Percentiles rank a stretch among this genome's conserved stretches.
phyloP scores from a whole-genome alignment of 75 land plant species.

The Sequoia sempervirens region DNA sequence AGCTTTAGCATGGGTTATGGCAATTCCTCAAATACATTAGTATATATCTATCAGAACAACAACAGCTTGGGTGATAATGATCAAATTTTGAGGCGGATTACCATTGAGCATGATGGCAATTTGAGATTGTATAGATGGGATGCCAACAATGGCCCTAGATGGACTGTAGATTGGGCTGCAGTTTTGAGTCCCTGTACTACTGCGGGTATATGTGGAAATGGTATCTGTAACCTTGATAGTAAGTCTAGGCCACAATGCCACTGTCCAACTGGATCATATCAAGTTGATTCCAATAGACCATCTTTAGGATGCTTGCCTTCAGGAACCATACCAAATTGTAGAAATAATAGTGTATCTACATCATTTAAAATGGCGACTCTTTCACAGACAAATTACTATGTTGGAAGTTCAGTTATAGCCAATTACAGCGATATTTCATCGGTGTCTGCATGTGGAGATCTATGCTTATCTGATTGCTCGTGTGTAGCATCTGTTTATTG shows the following conservation, averaged over 20 bases:
- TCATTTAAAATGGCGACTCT: constrained; percentile 19
- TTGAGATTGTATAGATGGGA: constrained; percentile 48
- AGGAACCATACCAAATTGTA: not conserved
- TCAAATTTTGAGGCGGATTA: constrained; percentile 26
- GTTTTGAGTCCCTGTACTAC: constrained; percentile 48
- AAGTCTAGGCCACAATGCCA: constrained; percentile 31
- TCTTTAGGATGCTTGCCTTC: not conserved
- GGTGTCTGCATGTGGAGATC: constrained; percentile 29
- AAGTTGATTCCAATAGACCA: constrained; percentile 1
- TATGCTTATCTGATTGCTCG: constrained; percentile 37
- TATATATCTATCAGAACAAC: constrained; percentile 40
- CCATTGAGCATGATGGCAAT: constrained; percentile 48
- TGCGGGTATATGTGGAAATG: constrained; percentile 51
- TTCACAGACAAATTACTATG: constrained; percentile 38
- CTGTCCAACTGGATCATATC: constrained; percentile 29
- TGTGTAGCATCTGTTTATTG: constrained; percentile 58
- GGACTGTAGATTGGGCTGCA: constrained; percentile 57
- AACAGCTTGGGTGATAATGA: not conserved
- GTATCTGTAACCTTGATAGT: constrained; percentile 40
- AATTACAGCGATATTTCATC: constrained; percentile 35
- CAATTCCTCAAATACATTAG: constrained; percentile 18
- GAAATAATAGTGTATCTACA: not conserved
- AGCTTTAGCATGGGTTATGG: constrained; percentile 44
- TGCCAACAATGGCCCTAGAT: constrained; percentile 29
- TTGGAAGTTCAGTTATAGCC: constrained; percentile 30